Percentiles rank a stretch among this genome's conserved stretches.
These are phyloP conservation scores for Dactylonectria estremocensis DNA, from an alignment of 2,329 filamentous ascomycete genomes.

Conservation along the genomic window DNA sequence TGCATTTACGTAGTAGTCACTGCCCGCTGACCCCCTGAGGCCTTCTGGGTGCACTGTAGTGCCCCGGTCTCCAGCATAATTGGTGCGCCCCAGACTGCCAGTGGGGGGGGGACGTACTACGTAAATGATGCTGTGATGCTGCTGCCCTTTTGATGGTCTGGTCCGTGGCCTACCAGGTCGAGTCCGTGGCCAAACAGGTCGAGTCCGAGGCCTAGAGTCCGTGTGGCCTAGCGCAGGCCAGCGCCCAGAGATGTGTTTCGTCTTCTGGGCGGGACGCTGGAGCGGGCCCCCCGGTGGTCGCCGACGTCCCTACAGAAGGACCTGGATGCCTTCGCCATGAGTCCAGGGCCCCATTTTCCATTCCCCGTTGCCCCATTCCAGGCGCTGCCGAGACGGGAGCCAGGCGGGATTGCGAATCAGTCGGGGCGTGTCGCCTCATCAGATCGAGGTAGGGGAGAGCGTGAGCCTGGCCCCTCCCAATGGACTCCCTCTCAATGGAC, in stretches of 20 bases:
- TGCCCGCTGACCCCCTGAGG: conserved; percentile 2
- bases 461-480: too few relatives aligned
- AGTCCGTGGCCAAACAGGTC: neutral
- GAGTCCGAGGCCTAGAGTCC: too few relatives aligned
- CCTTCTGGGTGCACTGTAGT: neutral
- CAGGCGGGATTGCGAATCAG: neutral
- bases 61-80: conserved; percentile 7
- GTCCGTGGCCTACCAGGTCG: neutral
- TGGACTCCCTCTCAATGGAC: too few relatives aligned
- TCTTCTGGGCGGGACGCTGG: conserved; percentile 24
- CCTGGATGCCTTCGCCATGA: neutral
- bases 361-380: neutral
- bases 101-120: neutral
- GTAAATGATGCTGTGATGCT: conserved; percentile 1
- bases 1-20: neutral
- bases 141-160: neutral
- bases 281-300: conserved; percentile 17
- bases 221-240: conserved; percentile 7
- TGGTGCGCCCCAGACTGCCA: conserved; percentile 4
- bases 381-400: neutral
- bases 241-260: conserved; percentile 25
- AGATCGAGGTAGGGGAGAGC: neutral
- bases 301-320: neutral
- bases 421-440: neutral
- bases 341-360: neutral